phyloP scores from a whole-genome alignment of 2,329 filamentous ascomycete species.

The Cladosporium sp. region DNA sequence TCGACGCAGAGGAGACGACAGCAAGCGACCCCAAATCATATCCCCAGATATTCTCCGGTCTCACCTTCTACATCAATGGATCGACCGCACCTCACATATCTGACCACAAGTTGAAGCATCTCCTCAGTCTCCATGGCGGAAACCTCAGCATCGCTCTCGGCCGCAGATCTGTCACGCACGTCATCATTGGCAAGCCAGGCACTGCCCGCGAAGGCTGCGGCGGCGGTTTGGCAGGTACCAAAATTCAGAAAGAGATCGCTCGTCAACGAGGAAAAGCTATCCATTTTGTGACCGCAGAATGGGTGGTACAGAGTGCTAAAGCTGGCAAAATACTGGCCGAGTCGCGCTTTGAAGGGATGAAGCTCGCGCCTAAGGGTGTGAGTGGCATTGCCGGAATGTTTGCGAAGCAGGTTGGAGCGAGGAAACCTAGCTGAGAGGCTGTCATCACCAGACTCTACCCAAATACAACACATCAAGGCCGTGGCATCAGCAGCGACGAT shows the following conservation, averaged over 20 bases:
- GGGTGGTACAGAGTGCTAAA: conserved; percentile 81
- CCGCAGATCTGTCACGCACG: conserved; percentile 74
- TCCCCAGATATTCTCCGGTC: conserved; percentile 50
- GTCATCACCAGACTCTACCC: background rate
- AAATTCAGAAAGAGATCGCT: conserved; percentile 76
- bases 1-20: background rate
- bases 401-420: conserved; percentile 2
- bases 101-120: conserved; percentile 78
- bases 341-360: conserved; percentile 62
- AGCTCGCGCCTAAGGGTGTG: conserved; percentile 59
- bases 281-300: conserved; percentile 77
- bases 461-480: background rate
- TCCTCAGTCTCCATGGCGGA: conserved; percentile 72
- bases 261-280: conserved; percentile 64
- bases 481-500: background rate
- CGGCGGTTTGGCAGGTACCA: conserved; percentile 70
- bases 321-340: conserved; percentile 71
- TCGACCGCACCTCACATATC: conserved; percentile 77
- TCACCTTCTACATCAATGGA: conserved; percentile 82
- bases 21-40: conserved; percentile 3
- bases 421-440: conserved; percentile 1
- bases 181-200: conserved; percentile 67
- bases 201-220: conserved; percentile 51
- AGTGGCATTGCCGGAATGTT: conserved; percentile 52
- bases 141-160: conserved; percentile 66